Percentiles rank a stretch among this genome's conserved stretches.
Evolutionary conservation across 78 protist genomes (phyloP).

Genomic region (Cavenderia fasciculata): DNA sequence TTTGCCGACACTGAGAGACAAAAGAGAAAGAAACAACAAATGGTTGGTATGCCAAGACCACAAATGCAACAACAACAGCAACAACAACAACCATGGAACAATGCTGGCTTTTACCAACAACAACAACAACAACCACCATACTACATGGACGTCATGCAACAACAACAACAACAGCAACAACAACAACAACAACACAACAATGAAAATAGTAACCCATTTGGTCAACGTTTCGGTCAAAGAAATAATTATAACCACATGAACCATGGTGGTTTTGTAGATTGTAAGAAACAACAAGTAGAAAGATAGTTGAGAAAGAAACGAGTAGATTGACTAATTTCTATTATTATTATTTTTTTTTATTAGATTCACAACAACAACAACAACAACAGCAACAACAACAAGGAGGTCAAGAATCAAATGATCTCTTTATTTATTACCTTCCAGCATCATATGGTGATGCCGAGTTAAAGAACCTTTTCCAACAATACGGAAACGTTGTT

Average conservation of each 20-base stretch:
- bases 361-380: background rate
- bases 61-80: background rate
- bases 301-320: no score
- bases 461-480: constrained; percentile 76
- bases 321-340: no score
- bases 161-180: background rate
- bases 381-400: background rate
- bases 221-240: no score
- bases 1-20: constrained; percentile 79
- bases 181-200: constrained; percentile 5
- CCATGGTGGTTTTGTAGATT: no score
- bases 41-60: background rate
- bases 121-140: background rate
- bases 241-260: no score
- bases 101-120: background rate
- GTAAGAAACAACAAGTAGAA: no score
- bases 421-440: constrained; percentile 88
- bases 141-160: background rate
- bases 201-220: background rate
- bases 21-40: constrained; percentile 66
- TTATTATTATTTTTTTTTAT: no score
- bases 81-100: constrained; percentile 13
- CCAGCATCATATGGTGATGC: constrained; percentile 84
- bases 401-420: constrained; percentile 36
- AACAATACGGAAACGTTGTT: constrained; percentile 82